phyloP scores from a whole-genome alignment of 2,329 filamentous ascomycete species.

The Sphaerulina populicola region DNA sequence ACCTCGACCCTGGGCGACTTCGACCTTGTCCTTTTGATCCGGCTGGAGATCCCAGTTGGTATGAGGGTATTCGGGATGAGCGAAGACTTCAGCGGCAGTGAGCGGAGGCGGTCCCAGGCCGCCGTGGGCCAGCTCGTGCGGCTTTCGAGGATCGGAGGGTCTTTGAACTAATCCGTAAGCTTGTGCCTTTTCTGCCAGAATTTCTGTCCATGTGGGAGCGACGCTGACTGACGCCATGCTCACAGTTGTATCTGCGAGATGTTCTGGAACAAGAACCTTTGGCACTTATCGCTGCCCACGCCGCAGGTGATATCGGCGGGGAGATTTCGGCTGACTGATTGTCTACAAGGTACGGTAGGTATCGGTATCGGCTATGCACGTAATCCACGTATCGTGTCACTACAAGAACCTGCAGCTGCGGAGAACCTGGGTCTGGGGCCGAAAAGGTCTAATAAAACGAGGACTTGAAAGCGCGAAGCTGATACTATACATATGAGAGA shows the following conservation, averaged over 20 bases:
- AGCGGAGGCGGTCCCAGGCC: constrained; percentile 29
- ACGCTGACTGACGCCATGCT: constrained; percentile 14
- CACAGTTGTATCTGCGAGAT: background rate
- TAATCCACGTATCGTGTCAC: background rate
- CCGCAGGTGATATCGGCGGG: constrained; percentile 3
- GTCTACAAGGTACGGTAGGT: too few relatives aligned
- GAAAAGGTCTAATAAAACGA: background rate
- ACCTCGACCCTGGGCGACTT: constrained; percentile 61
- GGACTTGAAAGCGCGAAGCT: too few relatives aligned
- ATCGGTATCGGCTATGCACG: background rate
- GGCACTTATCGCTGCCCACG: constrained; percentile 1
- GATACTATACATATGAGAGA: too few relatives aligned
- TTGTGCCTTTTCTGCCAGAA: constrained; percentile 12
- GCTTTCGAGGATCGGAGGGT: constrained; percentile 12
- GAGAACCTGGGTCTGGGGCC: background rate
- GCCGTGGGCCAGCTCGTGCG: constrained; percentile 17
- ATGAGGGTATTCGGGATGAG: constrained; percentile 59
- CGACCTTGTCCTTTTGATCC: constrained; percentile 50
- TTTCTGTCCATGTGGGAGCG: constrained; percentile 11
- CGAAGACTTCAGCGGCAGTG: constrained; percentile 51
- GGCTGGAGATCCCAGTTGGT: constrained; percentile 63
- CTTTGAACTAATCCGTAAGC: constrained; percentile 13
- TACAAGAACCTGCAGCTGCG: constrained; percentile 1
- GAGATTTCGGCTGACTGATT: background rate
- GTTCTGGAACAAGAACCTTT: background rate